Evolutionary conservation across 768 basidiomycete genomes (phyloP).

Genomic region (Ephemerocybe angulata): DNA sequence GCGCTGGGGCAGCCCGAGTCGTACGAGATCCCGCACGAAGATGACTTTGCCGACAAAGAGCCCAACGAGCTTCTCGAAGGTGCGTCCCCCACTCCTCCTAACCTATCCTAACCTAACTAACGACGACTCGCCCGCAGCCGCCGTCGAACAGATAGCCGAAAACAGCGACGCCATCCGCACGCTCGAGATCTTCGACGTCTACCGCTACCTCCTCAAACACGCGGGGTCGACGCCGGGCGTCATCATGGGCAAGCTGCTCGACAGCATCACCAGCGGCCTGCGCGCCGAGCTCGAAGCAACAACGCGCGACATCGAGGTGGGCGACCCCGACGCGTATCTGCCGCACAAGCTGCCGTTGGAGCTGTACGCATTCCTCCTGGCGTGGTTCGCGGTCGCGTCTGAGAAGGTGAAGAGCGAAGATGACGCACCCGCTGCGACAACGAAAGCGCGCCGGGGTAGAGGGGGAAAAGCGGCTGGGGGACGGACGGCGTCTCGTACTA

Average conservation of each 20-base stretch:
- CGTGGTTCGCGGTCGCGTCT: slow-evolving; percentile 82
- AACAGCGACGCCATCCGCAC: slow-evolving; percentile 71
- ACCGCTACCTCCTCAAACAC: slow-evolving; percentile 78
- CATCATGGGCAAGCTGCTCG: slow-evolving; percentile 81
- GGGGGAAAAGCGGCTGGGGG: slow-evolving; percentile 51
- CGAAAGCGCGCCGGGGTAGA: slow-evolving; percentile 53
- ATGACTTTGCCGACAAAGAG: slow-evolving; percentile 57
- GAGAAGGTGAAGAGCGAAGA: slow-evolving; percentile 68
- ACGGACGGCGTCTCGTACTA: slow-evolving; percentile 29
- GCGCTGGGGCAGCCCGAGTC: slow-evolving; percentile 45
- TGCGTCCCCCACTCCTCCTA: slow-evolving; percentile 23
- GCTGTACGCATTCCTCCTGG: slow-evolving; percentile 87
- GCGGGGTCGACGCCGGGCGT: slow-evolving; percentile 57
- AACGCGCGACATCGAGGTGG: slow-evolving; percentile 62
- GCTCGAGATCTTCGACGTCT: slow-evolving; percentile 71
- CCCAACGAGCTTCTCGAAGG: slow-evolving; percentile 57
- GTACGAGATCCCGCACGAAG: slow-evolving; percentile 69
- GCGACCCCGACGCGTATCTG: slow-evolving; percentile 57
- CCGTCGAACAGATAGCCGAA: slow-evolving; percentile 77
- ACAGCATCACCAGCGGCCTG: too few relatives aligned
- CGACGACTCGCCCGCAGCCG: slow-evolving; percentile 41
- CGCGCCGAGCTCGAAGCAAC: slow-evolving; percentile 72
- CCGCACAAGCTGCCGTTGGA: slow-evolving; percentile 76
- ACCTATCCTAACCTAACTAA: not conserved
- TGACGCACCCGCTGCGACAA: slow-evolving; percentile 42